These are phyloP conservation scores for Diphasiastrum complanatum DNA, from an alignment of 83 land plant genomes.

Conservation along the genomic window DNA sequence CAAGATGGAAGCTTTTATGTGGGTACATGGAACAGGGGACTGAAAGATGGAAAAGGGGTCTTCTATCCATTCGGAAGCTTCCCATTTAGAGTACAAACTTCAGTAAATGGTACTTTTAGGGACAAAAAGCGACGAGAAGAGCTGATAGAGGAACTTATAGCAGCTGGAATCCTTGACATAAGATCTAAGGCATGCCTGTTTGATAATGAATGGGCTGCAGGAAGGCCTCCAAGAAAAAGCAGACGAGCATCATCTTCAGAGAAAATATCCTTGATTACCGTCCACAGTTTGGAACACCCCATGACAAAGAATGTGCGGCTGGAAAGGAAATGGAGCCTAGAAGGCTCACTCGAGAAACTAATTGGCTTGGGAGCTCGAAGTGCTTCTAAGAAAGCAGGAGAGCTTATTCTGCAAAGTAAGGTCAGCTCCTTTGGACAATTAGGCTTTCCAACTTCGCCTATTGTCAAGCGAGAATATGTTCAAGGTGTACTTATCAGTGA, in stretches of 20 bases:
- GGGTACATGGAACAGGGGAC: constrained; percentile 1
- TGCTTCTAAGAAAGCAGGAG: neutral
- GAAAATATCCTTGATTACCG: neutral
- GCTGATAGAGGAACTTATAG: neutral
- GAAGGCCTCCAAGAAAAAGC: neutral
- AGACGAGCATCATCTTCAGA: neutral
- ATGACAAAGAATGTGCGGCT: constrained; percentile 1
- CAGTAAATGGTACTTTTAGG: neutral
- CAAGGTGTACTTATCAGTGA: constrained; percentile 12
- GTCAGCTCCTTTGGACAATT: neutral
- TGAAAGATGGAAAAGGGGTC: constrained; percentile 12
- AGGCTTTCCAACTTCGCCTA: neutral
- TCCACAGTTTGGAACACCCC: neutral
- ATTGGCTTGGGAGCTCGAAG: neutral
- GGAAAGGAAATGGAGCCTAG: neutral
- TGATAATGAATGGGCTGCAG: neutral
- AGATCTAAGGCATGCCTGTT: neutral
- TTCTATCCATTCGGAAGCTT: constrained; percentile 6
- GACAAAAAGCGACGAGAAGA: neutral
- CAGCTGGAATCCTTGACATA: too few relatives aligned
- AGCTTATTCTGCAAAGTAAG: constrained; percentile 1
- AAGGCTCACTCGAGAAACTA: neutral
- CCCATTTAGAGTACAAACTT: neutral
- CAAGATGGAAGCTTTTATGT: neutral
- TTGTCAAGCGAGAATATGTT: neutral